phyloP scores from a whole-genome alignment of 352 stramenopile genomes.

The Pythium vanterpoolii region DNA sequence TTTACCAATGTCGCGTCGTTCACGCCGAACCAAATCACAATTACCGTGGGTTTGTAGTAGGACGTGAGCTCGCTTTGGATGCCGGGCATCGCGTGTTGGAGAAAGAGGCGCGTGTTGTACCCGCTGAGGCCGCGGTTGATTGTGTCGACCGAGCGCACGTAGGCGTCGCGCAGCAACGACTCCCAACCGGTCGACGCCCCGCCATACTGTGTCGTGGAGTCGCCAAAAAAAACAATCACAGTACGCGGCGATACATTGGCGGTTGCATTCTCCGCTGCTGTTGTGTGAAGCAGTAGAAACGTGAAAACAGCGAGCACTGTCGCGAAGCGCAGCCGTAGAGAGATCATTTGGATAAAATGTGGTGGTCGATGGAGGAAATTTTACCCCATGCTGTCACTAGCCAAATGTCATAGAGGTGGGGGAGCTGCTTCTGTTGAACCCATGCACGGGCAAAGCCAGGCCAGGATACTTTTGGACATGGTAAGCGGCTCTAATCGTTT shows the following conservation, averaged over 20 bases:
- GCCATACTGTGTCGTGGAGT: constrained; percentile 28
- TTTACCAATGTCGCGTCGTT: not conserved
- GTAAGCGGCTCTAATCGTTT: too few relatives aligned
- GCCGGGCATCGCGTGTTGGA: constrained; percentile 8
- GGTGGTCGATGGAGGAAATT: too few relatives aligned
- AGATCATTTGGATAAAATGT: too few relatives aligned
- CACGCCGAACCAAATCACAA: not conserved
- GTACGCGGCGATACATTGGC: not conserved
- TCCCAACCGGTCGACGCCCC: constrained; percentile 33
- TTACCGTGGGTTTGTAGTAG: constrained; percentile 9
- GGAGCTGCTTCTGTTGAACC: too few relatives aligned
- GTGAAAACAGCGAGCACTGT: too few relatives aligned
- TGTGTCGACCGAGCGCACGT: constrained; percentile 33
- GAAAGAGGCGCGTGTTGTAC: constrained; percentile 14
- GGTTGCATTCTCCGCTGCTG: too few relatives aligned
- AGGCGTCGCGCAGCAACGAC: constrained; percentile 35
- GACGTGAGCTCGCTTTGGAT: constrained; percentile 27
- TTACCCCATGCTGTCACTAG: too few relatives aligned
- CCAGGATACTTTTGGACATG: too few relatives aligned
- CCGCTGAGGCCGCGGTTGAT: constrained; percentile 26
- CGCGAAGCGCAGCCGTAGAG: too few relatives aligned
- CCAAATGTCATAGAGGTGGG: too few relatives aligned
- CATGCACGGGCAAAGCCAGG: too few relatives aligned
- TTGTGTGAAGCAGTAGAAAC: too few relatives aligned
- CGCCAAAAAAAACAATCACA: not conserved